Conservation (phyloP, 2,329 filamentous ascomycete species). For the Bipolaris victoriae region DNA sequence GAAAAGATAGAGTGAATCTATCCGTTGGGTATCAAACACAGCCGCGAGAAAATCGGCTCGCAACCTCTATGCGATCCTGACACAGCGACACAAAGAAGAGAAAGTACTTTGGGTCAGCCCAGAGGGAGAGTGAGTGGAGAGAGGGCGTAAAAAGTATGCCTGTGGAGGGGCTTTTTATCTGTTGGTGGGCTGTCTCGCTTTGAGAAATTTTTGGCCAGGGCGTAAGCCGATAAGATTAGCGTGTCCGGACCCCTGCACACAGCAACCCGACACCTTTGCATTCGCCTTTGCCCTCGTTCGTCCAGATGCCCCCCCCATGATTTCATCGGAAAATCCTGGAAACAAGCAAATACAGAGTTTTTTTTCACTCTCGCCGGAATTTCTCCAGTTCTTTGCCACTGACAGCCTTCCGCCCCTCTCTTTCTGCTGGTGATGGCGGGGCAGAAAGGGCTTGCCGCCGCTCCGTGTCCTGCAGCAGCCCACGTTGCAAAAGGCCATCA, state of each 20-base stretch:
- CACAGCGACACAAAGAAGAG: constrained; percentile 38
- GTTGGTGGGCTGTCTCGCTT: constrained; percentile 27
- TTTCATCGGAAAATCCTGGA: constrained; percentile 3
- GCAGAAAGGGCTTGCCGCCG: constrained; percentile 7
- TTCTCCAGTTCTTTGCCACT: constrained; percentile 12
- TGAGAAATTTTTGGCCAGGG: constrained; percentile 27
- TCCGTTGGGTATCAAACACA: constrained; percentile 38
- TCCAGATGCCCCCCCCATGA: constrained; percentile 14
- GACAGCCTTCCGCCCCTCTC: neutral
- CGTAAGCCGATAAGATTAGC: constrained; percentile 35
- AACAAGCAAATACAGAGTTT: constrained; percentile 8
- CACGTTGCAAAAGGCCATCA: constrained; percentile 26
- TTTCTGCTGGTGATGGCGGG: neutral
- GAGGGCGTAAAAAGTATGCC: constrained; percentile 11
- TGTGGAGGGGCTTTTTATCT: constrained; percentile 33
- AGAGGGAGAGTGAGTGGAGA: constrained; percentile 32
- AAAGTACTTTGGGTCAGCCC: constrained; percentile 36
- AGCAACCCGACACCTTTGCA: constrained; percentile 1
- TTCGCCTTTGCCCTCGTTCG: constrained; percentile 2
- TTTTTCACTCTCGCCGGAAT: constrained; percentile 20
- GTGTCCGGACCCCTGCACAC: constrained; percentile 17
- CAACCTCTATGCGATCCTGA: constrained; percentile 33
- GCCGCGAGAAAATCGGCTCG: constrained; percentile 24
- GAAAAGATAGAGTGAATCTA: constrained; percentile 36
- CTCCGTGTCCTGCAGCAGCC: constrained; percentile 15